Evolutionary conservation across 768 basidiomycete species (phyloP).

Genomic region (Suillus ampliporus): DNA sequence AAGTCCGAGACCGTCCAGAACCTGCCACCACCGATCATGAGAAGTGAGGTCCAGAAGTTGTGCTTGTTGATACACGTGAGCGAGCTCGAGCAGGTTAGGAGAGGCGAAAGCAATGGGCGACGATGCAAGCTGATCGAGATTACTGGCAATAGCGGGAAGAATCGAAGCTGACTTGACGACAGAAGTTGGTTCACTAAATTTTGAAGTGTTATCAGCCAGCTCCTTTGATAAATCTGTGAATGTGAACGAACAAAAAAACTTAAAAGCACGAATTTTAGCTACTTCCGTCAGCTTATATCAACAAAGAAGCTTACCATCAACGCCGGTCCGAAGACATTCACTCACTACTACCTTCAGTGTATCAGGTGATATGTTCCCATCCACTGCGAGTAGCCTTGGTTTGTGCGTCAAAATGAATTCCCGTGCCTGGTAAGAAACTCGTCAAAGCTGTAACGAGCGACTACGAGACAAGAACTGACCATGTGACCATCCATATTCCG

Average conservation of each 20-base stretch:
- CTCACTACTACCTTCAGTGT: slow-evolving; percentile 56
- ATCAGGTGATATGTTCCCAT: slow-evolving; percentile 72
- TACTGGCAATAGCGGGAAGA: slow-evolving; percentile 61
- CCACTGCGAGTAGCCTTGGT: slow-evolving; percentile 71
- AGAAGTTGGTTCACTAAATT: slow-evolving; percentile 89
- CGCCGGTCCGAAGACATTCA: slow-evolving; percentile 52
- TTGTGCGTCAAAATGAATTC: slow-evolving; percentile 34
- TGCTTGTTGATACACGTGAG: slow-evolving; percentile 58
- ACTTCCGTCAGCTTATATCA: neutral
- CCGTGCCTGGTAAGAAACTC: neutral
- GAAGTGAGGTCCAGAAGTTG: slow-evolving; percentile 56
- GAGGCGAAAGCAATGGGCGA: slow-evolving; percentile 74
- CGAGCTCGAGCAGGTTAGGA: slow-evolving; percentile 86
- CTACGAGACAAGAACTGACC: slow-evolving; percentile 37
- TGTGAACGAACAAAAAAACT: slow-evolving; percentile 76
- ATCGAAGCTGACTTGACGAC: slow-evolving; percentile 78
- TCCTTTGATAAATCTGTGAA: neutral
- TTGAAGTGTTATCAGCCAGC: neutral
- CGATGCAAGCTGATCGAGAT: slow-evolving; percentile 34
- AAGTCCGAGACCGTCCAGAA: slow-evolving; percentile 68
- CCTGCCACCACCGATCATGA: slow-evolving; percentile 66
- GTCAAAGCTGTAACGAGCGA: neutral
- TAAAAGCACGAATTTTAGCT: slow-evolving; percentile 13
- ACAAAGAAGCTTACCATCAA: slow-evolving; percentile 54
- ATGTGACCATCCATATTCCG: slow-evolving; percentile 48